Percentiles rank a stretch among this genome's conserved stretches.
Evolutionary conservation across 2,329 filamentous ascomycete genomes (phyloP).

Genomic region (Colletotrichum somersetense): DNA sequence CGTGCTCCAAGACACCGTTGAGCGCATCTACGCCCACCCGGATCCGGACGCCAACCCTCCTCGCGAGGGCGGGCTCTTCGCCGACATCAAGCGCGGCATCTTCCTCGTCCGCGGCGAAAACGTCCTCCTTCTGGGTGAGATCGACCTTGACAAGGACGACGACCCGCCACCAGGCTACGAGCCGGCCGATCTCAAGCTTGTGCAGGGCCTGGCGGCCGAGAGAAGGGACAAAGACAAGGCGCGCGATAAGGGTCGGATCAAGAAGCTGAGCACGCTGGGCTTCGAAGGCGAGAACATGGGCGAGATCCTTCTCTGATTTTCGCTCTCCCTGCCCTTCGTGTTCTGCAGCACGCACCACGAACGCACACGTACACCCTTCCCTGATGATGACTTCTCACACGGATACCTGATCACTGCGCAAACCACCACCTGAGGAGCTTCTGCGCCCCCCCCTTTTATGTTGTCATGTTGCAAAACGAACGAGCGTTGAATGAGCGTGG

Average conservation of each 20-base stretch:
- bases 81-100: constrained; percentile 86
- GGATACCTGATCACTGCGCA: background rate
- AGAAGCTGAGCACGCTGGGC: constrained; percentile 80
- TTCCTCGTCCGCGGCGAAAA: constrained; percentile 97
- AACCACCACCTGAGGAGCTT: constrained; percentile 1
- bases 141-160: constrained; percentile 97
- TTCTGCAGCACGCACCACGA: background rate
- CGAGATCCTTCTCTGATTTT: constrained; percentile 75
- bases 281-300: constrained; percentile 90
- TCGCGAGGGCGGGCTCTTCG: constrained; percentile 71
- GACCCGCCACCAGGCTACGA: constrained; percentile 79
- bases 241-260: constrained; percentile 78
- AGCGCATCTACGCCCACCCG: constrained; percentile 80
- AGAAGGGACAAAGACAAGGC: constrained; percentile 77
- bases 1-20: constrained; percentile 91
- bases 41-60: constrained; percentile 48
- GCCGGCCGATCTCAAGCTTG: constrained; percentile 74
- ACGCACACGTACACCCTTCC: no score
- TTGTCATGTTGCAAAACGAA: constrained; percentile 30
- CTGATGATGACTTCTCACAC: background rate
- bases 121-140: constrained; percentile 94
- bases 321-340: background rate
- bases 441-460: background rate
- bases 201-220: constrained; percentile 80
- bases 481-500: constrained; percentile 41